Percentiles rank a stretch among this genome's conserved stretches.
Evolutionary conservation across 495 filamentous ascomycete genomes (phyloP).

Genomic region (Daldinia bambusicola): DNA sequence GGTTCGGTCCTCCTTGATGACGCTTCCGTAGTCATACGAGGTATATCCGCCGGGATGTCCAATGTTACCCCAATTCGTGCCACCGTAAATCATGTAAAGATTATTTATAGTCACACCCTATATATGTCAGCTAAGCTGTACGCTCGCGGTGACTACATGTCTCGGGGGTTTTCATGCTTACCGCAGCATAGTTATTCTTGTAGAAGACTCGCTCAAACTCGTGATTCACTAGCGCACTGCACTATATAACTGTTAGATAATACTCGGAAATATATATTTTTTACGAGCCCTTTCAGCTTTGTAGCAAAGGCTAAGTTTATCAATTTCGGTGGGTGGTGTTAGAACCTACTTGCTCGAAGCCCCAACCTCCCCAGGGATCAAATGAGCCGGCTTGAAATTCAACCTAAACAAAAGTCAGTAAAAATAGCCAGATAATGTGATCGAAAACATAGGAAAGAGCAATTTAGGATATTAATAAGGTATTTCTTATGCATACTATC

Average conservation of each 20-base stretch:
- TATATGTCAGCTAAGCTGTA: conserved; percentile 24
- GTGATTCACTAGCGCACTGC: conserved; percentile 68
- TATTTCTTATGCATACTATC: conserved; percentile 51
- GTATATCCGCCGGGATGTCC: conserved; percentile 79
- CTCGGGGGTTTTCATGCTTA: conserved; percentile 54
- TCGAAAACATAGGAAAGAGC: neutral
- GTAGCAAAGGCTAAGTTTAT: neutral
- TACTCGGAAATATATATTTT: neutral
- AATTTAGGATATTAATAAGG: neutral
- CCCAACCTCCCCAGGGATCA: conserved; percentile 78
- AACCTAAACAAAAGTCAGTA: neutral
- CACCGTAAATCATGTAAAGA: conserved; percentile 67
- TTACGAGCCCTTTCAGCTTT: too few species aligned
- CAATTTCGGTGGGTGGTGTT: neutral
- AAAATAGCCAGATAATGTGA: neutral
- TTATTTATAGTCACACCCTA: conserved; percentile 51
- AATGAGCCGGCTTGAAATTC: conserved; percentile 84
- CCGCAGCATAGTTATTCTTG: conserved; percentile 78
- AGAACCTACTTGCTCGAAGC: conserved; percentile 61
- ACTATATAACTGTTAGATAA: conserved; percentile 47
- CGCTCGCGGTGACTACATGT: neutral
- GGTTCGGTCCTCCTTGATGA: conserved; percentile 71
- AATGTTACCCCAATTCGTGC: conserved; percentile 89
- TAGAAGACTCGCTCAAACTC: conserved; percentile 83
- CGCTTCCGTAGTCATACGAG: conserved; percentile 76